A percentile compares a stretch with the other conserved stretches of the same genome.
phyloP scores from a whole-genome alignment of 2,329 filamentous ascomycete species.

The Byssoonygena ceratinophila region DNA sequence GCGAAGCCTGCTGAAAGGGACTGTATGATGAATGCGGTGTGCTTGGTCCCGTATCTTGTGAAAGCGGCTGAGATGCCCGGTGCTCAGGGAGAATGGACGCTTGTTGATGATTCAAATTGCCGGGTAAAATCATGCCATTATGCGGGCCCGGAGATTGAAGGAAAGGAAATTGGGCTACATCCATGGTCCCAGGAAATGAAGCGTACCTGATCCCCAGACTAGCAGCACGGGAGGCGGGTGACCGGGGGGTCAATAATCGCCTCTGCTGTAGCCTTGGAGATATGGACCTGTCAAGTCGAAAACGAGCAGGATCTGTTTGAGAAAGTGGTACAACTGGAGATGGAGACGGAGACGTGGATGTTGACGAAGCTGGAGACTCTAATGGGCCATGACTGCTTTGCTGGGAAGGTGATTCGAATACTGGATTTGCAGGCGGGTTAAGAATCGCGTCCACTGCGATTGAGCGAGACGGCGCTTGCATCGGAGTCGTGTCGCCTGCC shows the following conservation, averaged over 20 bases:
- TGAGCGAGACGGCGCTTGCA: constrained; percentile 23
- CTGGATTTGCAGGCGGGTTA: constrained; percentile 27
- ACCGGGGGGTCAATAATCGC: constrained; percentile 28
- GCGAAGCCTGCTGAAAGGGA: constrained; percentile 14
- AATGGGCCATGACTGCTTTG: constrained; percentile 22
- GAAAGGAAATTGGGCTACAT: constrained; percentile 29
- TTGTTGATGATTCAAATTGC: constrained; percentile 9
- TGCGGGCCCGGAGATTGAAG: constrained; percentile 26
- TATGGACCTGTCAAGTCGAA: constrained; percentile 8
- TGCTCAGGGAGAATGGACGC: background rate
- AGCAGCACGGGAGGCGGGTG: constrained; percentile 30
- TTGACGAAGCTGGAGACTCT: constrained; percentile 16
- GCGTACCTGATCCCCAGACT: constrained; percentile 21
- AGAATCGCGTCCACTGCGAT: constrained; percentile 35
- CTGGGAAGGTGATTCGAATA: constrained; percentile 14
- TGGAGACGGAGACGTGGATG: constrained; percentile 13
- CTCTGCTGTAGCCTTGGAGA: constrained; percentile 27
- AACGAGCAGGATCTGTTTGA: constrained; percentile 10
- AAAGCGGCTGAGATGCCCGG: constrained; percentile 5
- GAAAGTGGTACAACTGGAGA: constrained; percentile 13
- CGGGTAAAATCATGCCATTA: constrained; percentile 6
- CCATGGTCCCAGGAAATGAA: constrained; percentile 23
- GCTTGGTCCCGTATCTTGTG: constrained; percentile 14
- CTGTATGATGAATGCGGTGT: constrained; percentile 15
- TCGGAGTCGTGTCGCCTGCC: constrained; percentile 4